Evolutionary conservation across 108 stramenopile species (phyloP), one percentile per base, ranked within the genome.

Genomic region (Nannochloropsis gaditana): DNA sequence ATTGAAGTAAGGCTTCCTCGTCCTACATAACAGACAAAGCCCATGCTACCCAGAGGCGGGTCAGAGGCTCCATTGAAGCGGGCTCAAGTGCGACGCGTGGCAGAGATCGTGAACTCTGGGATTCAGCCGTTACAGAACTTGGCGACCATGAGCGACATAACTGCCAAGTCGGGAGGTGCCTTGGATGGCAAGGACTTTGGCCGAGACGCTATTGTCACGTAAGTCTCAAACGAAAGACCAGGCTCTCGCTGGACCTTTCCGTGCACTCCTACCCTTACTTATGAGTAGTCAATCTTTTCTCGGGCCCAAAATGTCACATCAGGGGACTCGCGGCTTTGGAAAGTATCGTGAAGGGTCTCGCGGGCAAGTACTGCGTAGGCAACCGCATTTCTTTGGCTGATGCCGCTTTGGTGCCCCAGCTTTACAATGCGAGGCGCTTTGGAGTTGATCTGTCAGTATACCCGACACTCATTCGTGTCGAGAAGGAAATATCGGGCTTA

Each of bases 91-190:
- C 59, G 59, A 73, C 59, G 59, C n/a, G 59, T 94, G 83, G 93
- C 92, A 10, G 93, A 95, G 85, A 89, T 93, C 79, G 88, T 93
- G 19, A 93, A 92, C 84, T 87, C 93, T 15, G 92, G 93, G 17
- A 94, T 89, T 5, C 93, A 94, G 85, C 94, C 93, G 15, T 84
- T 94, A 85, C 94, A 95, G 90, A 93, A 93, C 88, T 43, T 88
- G 41, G 81, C 87, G 21, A 44, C 90, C 11, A 44, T 92, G 41
- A 86, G 84, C 21, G 41, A 47, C 9, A 42, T 92, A 15, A 89
- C 93, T 31, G 80, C 50, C 8, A 43, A 85, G 41, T 87, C 89
- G 45, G 90, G 89, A 41, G 90, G 41, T 21, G 44, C 85, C 41
- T 73, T 43, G 21, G 79, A 84, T 83, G 92, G 90, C 21, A 88